These are phyloP conservation scores for Alopecurus myosuroides DNA, from an alignment of 176 grass and related monocot species.

Conservation along the genomic window DNA sequence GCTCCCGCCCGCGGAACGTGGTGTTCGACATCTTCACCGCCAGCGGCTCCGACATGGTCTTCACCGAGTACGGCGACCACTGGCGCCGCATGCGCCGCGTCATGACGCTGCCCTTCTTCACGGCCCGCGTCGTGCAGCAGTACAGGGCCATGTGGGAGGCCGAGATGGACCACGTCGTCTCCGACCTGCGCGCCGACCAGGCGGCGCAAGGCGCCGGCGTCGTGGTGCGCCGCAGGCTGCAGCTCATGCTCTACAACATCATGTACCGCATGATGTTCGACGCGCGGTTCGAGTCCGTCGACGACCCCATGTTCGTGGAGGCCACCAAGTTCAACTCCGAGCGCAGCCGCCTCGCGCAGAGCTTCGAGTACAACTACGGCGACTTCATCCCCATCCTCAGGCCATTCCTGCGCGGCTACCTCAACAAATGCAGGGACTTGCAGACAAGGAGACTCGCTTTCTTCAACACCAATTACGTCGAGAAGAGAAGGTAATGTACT, in stretches of 20 bases:
- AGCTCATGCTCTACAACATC: slow-evolving; percentile 97
- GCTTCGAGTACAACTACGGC: slow-evolving; percentile 98
- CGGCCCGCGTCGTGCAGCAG: slow-evolving; percentile 58
- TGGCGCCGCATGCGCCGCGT: slow-evolving; percentile 95
- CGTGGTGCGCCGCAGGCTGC: slow-evolving; percentile 58
- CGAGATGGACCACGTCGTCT: slow-evolving; percentile 40
- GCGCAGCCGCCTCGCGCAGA: slow-evolving; percentile 86
- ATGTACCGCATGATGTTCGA: slow-evolving; percentile 98
- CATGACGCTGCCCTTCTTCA: slow-evolving; percentile 97
- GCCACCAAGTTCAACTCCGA: slow-evolving; percentile 64
- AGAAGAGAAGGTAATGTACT: slow-evolving; percentile 39
- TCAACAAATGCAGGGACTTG: slow-evolving; percentile 62
- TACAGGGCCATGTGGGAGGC: slow-evolving; percentile 68
- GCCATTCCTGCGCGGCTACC: slow-evolving; percentile 67
- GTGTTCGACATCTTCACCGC: slow-evolving; percentile 96
- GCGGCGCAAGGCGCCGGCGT: not conserved
- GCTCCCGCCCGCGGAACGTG: slow-evolving; percentile 81
- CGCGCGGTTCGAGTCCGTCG: slow-evolving; percentile 50
- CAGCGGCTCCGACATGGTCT: slow-evolving; percentile 77
- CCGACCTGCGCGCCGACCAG: not conserved
- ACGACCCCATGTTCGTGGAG: slow-evolving; percentile 70
- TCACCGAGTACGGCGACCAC: slow-evolving; percentile 95
- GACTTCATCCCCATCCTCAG: slow-evolving; percentile 94
- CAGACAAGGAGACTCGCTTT: slow-evolving; percentile 56
- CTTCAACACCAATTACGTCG: slow-evolving; percentile 69